Conservation (phyloP, 108 stramenopile species). For the Aurantiochytrium sp. region DNA sequence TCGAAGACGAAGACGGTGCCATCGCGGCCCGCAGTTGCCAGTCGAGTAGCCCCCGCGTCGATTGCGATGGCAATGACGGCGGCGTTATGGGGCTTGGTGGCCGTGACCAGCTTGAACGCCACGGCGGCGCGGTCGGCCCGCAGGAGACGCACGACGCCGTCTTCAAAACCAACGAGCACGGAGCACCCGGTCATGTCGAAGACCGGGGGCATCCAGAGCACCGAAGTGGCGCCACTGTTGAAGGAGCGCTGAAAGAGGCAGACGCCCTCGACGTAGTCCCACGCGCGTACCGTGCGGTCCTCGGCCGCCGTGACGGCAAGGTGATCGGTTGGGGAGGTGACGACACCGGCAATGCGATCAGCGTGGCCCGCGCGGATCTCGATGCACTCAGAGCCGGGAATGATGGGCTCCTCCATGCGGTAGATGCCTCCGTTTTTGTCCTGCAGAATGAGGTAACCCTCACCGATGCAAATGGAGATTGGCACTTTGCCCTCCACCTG, state of each 20-base stretch:
- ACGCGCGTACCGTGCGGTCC: constrained; percentile 49
- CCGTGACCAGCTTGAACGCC: not conserved
- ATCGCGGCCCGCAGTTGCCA: constrained; percentile 55
- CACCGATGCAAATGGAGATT: not conserved
- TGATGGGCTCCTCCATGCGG: not conserved
- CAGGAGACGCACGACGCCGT: constrained; percentile 57
- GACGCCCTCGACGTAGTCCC: constrained; percentile 46
- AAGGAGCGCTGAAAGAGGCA: constrained; percentile 18
- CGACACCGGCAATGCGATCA: constrained; percentile 46
- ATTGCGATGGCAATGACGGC: constrained; percentile 35
- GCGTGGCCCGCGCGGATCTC: constrained; percentile 41
- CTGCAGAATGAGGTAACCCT: not conserved
- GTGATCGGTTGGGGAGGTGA: constrained; percentile 41
- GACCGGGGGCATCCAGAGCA: constrained; percentile 43
- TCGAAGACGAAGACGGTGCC: constrained; percentile 53
- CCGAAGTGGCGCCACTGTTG: constrained; percentile 33
- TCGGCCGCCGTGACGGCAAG: constrained; percentile 48
- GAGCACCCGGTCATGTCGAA: constrained; percentile 32
- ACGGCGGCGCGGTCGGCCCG: not conserved
- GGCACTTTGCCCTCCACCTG: not conserved
- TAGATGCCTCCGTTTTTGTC: constrained; percentile 36
- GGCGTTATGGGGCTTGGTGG: constrained; percentile 57
- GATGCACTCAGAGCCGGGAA: not conserved
- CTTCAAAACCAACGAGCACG: constrained; percentile 56
- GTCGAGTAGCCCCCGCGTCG: constrained; percentile 39